Evolutionary conservation across 306 rosid genomes (phyloP), one percentile per base, ranked within the genome.

Genomic region (Sicyos baderoa): DNA sequence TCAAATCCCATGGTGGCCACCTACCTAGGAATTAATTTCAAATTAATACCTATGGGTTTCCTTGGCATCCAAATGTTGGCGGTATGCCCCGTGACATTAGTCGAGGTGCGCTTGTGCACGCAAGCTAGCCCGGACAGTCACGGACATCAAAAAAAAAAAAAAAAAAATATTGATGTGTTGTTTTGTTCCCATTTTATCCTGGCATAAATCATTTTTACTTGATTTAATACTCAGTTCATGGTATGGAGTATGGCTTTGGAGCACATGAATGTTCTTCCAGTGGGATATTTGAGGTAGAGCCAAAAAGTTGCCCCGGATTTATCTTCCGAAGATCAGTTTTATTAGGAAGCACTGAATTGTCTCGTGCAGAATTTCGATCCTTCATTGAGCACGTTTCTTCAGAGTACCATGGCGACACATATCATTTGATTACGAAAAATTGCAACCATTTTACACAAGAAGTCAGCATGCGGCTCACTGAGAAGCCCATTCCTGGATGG

Each of bases 221-320:
- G 27, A 73, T 78, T 77, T 79, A 17, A 58, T 68, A 67, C 42
- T 76, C 89, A 94, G 97, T 86, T 55, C 95, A 90, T 75, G 95
- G 87, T 59, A 55, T 82, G 84, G 99, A 94, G 78, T 94, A 84
- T 76, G 97, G 89, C 51, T 94, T 82, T 76, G 99, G 97, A 78
- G 97, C 96, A 72, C 99, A 94, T 52, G 97, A 94, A 72, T 90
- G 80, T 73, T 75, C 97, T 32, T 70, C 88, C 11, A 94, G 97
- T 81, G 97, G 99, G 66, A 88, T 94, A 72, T 94, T 90, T 80
- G 90, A 90, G 95, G 96, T 88, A 50, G 99, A 94, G 77, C 97
- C 97, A 72, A 90, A 80, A 83, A 88, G 86, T 82, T 94, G 97
- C 76, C 96, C 97, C 32, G 99, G 96, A 83, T 90, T 88, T 83